phyloP scores from a whole-genome alignment of 2,329 filamentous ascomycete genomes.

The Epichloe brachyelytri region DNA sequence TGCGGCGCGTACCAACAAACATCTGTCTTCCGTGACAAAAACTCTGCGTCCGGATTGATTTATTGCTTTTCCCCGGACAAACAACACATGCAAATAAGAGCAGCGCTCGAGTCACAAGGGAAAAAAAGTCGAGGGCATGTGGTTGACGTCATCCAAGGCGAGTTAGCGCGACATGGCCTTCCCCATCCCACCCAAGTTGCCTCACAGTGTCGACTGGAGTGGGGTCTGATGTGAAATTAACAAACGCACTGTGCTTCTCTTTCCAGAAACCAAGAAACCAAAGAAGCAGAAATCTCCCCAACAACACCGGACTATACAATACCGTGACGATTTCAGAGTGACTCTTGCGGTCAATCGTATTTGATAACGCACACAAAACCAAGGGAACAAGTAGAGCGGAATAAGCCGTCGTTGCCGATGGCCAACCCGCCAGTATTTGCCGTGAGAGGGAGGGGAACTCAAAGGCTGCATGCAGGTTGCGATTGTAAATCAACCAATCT shows the following conservation, averaged over 20 bases:
- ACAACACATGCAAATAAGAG: too few relatives aligned
- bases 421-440: too few relatives aligned
- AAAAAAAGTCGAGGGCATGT: neutral
- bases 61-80: too few relatives aligned
- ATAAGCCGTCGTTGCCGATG: too few relatives aligned
- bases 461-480: neutral
- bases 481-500: neutral
- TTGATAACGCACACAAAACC: too few relatives aligned
- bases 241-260: neutral
- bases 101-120: too few relatives aligned
- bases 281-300: neutral
- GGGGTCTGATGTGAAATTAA: neutral
- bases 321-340: too few relatives aligned
- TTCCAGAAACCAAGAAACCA: neutral
- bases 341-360: too few relatives aligned
- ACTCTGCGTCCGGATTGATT: too few relatives aligned
- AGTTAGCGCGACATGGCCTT: slow-evolving; percentile 3
- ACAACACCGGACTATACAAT: neutral
- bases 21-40: too few relatives aligned
- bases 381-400: too few relatives aligned
- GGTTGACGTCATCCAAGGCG: slow-evolving; percentile 3
- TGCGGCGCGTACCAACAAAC: too few relatives aligned
- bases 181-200: neutral
- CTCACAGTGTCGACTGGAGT: neutral
- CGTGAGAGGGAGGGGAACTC: neutral